Percentiles rank a stretch among this genome's conserved stretches.
Evolutionary conservation across 2,329 filamentous ascomycete species (phyloP).

Genomic region (Scytalidium sp.): DNA sequence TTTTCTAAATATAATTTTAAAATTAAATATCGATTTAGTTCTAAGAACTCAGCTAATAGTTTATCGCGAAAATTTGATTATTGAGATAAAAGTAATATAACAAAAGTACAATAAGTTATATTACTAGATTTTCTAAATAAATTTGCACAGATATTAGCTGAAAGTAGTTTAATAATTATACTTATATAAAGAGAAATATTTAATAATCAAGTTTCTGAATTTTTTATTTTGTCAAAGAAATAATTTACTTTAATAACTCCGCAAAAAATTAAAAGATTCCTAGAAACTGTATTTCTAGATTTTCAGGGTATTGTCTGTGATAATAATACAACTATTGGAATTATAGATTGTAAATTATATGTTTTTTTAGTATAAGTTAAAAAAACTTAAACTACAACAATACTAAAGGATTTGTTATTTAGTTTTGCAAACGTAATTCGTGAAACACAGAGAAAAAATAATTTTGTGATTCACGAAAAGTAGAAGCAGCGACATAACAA

Average conservation of each 20-base stretch:
- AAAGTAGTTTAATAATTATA: too few species aligned
- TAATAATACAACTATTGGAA: constrained; percentile 1
- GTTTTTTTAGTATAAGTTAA: not conserved
- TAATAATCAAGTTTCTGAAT: too few species aligned
- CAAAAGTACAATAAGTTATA: not conserved
- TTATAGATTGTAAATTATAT: not conserved
- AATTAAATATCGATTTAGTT: not conserved
- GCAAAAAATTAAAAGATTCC: too few species aligned
- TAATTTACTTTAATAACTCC: too few species aligned
- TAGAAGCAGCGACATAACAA: not conserved
- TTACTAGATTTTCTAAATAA: too few species aligned
- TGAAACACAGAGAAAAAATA: not conserved
- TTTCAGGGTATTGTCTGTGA: not conserved
- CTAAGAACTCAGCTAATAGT: not conserved
- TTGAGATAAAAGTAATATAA: not conserved
- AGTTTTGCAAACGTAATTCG: not conserved
- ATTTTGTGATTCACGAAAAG: not conserved
- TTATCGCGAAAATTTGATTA: not conserved
- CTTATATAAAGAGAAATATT: too few species aligned
- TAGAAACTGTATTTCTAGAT: not conserved
- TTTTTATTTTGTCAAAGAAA: too few species aligned
- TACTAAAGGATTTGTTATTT: not conserved
- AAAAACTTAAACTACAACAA: not conserved
- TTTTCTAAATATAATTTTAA: not conserved
- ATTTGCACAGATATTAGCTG: too few species aligned